Percentiles rank a stretch among this genome's conserved stretches.
Conservation (phyloP, 2,329 filamentous ascomycete genomes). For the Cladophialophora exuberans region DNA sequence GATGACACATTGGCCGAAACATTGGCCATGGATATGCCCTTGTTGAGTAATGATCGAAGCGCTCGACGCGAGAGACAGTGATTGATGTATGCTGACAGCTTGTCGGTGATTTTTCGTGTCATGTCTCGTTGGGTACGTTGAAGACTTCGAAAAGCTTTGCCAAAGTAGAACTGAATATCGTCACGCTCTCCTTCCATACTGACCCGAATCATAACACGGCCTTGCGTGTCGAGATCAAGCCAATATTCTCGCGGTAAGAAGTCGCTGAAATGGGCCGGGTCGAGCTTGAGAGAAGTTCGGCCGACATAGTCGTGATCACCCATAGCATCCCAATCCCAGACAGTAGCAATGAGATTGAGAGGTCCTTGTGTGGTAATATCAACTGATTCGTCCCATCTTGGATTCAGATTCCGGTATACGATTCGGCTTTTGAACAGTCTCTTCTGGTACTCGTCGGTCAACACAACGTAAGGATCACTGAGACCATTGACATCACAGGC, state of each 20-base stretch:
- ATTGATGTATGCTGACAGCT: constrained; percentile 94
- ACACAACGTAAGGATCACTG: constrained; percentile 95
- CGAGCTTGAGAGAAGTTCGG: constrained; percentile 94
- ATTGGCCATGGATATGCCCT: constrained; percentile 71
- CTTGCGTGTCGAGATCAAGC: constrained; percentile 96
- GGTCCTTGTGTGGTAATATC: constrained; percentile 92
- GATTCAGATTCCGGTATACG: constrained; percentile 86
- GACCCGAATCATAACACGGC: constrained; percentile 82
- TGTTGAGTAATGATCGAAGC: constrained; percentile 72
- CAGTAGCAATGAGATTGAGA: constrained; percentile 91
- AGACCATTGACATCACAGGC: constrained; percentile 94
- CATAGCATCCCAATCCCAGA: constrained; percentile 98
- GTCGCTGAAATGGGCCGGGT: constrained; percentile 95
- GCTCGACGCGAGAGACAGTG: constrained; percentile 83
- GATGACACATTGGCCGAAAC: constrained; percentile 77
- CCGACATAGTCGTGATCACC: constrained; percentile 98
- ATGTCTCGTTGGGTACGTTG: constrained; percentile 97
- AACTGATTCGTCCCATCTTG: constrained; percentile 95
- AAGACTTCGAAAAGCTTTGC: constrained; percentile 91
- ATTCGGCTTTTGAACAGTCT: constrained; percentile 92
- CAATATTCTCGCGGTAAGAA: constrained; percentile 96
- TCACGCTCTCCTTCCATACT: constrained; percentile 99
- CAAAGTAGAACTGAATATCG: constrained; percentile 98
- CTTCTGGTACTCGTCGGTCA: constrained; percentile 97
- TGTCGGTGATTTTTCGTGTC: constrained; percentile 97